These are phyloP conservation scores for Fusarium falciforme DNA, from an alignment of 2,329 filamentous ascomycete species.

Conservation along the genomic window DNA sequence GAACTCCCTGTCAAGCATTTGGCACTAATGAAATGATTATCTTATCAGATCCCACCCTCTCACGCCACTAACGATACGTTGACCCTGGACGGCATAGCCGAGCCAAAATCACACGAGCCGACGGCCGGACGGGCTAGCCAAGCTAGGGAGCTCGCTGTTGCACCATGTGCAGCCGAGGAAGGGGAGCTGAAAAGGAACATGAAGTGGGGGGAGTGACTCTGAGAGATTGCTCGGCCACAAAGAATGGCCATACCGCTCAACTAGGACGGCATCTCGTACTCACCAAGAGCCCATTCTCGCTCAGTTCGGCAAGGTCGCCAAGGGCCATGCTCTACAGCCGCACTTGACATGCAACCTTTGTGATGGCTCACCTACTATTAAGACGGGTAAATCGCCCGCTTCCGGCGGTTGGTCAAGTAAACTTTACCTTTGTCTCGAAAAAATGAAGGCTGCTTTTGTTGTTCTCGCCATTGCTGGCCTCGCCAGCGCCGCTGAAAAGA, in stretches of 20 bases:
- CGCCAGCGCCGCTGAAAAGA: conserved; percentile 17
- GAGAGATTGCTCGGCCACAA: neutral
- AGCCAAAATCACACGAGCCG: conserved; percentile 6
- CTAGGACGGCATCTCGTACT: neutral
- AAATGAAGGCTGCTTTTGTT: conserved; percentile 33
- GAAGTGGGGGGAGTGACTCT: neutral
- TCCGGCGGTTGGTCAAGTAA: neutral
- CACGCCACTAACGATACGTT: conserved; percentile 1
- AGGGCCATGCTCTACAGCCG: neutral
- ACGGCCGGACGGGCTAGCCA: neutral
- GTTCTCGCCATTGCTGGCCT: conserved; percentile 23
- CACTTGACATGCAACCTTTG: neutral
- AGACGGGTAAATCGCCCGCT: neutral
- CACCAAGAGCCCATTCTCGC: neutral
- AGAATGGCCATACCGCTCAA: neutral
- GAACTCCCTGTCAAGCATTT: neutral
- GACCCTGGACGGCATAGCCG: neutral
- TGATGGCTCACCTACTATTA: neutral
- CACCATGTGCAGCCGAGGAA: conserved; percentile 1
- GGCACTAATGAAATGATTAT: neutral
- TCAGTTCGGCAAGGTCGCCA: neutral
- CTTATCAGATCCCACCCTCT: conserved; percentile 11
- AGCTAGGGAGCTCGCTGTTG: neutral
- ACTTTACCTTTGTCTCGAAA: neutral
- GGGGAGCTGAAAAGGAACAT: neutral